Base-by-base conservation (phyloP, 2,329 filamentous ascomycete genomes). In the Lithohypha guttulata region DNA sequence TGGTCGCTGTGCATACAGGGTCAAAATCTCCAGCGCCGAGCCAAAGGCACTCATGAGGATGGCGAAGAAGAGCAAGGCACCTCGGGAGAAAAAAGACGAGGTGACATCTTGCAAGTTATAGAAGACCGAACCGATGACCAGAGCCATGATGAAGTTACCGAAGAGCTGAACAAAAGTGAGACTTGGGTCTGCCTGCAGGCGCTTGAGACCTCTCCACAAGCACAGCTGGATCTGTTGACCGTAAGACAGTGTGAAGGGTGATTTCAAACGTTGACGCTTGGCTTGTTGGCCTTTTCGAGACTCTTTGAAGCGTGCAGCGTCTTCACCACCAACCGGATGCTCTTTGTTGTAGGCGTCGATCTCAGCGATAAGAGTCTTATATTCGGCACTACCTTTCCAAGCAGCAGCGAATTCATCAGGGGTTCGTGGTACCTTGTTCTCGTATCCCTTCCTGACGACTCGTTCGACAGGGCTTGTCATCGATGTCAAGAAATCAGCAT, bases 1-100 rank as follows among this genome's bases (percentile, higher is more conserved):
- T 1, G 83, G 81, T 25, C 87, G 80, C 71, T 94, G 86, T 2
- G 83, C 75, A 56, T 91, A 95, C 3, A 94, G 70, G 61, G 52
- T 87, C 85, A 18, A 61, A 27, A 83, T 77, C 55, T 84, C 79
- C 1, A 75, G 70, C 66, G 82, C 74, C 15, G 75, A 68, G 1
- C 81, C 53, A 6, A 83, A 58, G 41, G 69, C 64, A 52, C 80
- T 77, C 56, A 71, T 77, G 0, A 83, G 60, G 0, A 81, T 61
- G 1, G 77, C 63, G 35, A 81, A 70, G 63, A 82, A 83, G 3
- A 79, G 59, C 0, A 76, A 69, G 37, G 78, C 79, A 0, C 69
- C 67, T 49, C 80, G 80, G 49, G 72, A 53, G 54, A 82, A 82
- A 0, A 83, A 57, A 6, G 78, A 79, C 1, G 58, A 64, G 0